phyloP scores from a whole-genome alignment of 2,329 filamentous ascomycete species.

The Xylaria sp. region DNA sequence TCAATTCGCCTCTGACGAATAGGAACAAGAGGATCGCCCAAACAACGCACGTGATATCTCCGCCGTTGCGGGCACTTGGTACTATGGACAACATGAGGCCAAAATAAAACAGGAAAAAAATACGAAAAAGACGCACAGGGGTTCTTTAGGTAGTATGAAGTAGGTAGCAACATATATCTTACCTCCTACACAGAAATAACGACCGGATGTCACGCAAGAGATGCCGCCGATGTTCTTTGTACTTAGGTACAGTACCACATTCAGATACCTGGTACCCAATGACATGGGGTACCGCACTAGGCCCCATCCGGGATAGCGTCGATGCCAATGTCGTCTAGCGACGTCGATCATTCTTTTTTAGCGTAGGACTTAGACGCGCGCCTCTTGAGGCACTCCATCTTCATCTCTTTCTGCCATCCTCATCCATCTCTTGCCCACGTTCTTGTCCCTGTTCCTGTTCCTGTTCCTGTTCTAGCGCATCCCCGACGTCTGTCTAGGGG shows the following conservation, averaged over 20 bases:
- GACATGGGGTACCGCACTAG: too few species aligned
- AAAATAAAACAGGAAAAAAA: too few species aligned
- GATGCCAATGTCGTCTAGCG: slow-evolving; percentile 9
- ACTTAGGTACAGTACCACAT: too few species aligned
- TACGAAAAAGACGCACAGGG: too few species aligned
- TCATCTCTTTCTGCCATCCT: slow-evolving; percentile 1
- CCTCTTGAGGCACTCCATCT: slow-evolving; percentile 24
- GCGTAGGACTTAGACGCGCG: slow-evolving; percentile 30
- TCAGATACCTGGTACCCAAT: too few species aligned
- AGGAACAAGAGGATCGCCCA: slow-evolving; percentile 14
- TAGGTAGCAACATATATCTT: slow-evolving; percentile 4
- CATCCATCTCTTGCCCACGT: slow-evolving; percentile 1
- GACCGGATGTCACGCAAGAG: slow-evolving; percentile 1
- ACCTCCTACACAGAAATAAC: slow-evolving; percentile 11
- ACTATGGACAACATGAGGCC: background rate
- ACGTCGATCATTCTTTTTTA: slow-evolving; percentile 22
- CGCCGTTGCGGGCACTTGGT: slow-evolving; percentile 16
- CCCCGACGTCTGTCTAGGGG: slow-evolving; percentile 2
- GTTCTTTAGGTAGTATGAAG: background rate
- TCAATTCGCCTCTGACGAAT: slow-evolving; percentile 17
- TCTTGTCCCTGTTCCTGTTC: slow-evolving; percentile 2
- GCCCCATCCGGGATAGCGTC: slow-evolving; percentile 1
- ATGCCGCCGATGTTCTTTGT: slow-evolving; percentile 7
- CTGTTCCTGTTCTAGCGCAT: slow-evolving; percentile 1
- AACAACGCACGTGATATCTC: slow-evolving; percentile 27